phyloP scores from a whole-genome alignment of 176 grass and related monocot genomes.

The Zoysia pacifica region DNA sequence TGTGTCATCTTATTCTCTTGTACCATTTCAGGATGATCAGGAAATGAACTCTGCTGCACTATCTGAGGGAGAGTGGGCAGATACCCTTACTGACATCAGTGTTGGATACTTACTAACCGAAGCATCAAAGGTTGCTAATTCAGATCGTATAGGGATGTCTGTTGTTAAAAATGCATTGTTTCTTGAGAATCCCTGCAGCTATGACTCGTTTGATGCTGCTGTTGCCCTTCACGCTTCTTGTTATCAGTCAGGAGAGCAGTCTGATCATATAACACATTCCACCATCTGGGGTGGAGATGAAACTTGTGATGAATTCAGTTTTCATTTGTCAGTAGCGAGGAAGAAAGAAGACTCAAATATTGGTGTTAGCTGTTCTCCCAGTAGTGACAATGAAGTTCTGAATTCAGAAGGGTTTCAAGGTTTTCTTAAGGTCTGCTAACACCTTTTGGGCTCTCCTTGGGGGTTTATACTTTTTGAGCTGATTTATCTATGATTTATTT shows the following conservation, averaged over 20 bases:
- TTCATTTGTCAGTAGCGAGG: slow-evolving; percentile 38
- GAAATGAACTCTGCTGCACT: slow-evolving; percentile 39
- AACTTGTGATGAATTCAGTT: slow-evolving; percentile 90
- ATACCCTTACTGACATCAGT: slow-evolving; percentile 89
- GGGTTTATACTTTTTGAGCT: slow-evolving; percentile 17
- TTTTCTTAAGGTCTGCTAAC: slow-evolving; percentile 75
- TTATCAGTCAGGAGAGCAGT: slow-evolving; percentile 46
- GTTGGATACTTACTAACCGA: slow-evolving; percentile 89
- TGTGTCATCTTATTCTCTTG: slow-evolving; percentile 30
- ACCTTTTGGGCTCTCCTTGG: slow-evolving; percentile 29
- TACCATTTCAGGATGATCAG: slow-evolving; percentile 44
- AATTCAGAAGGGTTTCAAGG: slow-evolving; percentile 54
- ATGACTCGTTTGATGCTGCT: slow-evolving; percentile 95
- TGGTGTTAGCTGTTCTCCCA: slow-evolving; percentile 44
- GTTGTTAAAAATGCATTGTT: slow-evolving; percentile 36
- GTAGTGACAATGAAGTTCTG: slow-evolving; percentile 38
- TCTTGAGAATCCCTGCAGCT: slow-evolving; percentile 63
- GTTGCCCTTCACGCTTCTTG: slow-evolving; percentile 81
- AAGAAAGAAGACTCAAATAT: slow-evolving; percentile 50
- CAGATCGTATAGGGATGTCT: slow-evolving; percentile 52
- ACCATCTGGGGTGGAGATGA: slow-evolving; percentile 85
- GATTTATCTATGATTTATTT: slow-evolving; percentile 31
- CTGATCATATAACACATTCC: slow-evolving; percentile 33
- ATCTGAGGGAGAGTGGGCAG: slow-evolving; percentile 83
- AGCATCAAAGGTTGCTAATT: slow-evolving; percentile 72